A percentile compares a stretch with the other conserved stretches of the same genome.
These are phyloP conservation scores for Musa beccarii DNA, from an alignment of 176 grass and related monocot genomes.

Conservation along the genomic window DNA sequence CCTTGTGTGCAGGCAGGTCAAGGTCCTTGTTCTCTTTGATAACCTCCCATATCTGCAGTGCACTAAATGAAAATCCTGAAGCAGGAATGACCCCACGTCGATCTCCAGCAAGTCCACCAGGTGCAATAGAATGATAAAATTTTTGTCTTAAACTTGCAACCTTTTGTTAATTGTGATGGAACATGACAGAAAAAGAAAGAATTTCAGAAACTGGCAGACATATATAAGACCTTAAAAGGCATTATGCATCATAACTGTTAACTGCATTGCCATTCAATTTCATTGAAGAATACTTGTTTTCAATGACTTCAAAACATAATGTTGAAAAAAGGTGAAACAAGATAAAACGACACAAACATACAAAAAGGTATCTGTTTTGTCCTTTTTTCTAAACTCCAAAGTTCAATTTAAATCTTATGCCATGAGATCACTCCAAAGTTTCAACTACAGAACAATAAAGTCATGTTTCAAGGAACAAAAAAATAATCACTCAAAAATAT, in stretches of 20 bases:
- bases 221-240: not conserved
- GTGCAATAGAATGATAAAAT: conserved; percentile 92
- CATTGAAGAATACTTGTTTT: not conserved
- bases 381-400: not conserved
- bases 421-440: not conserved
- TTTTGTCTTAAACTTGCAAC: conserved; percentile 79
- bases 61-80: conserved; percentile 94
- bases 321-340: not conserved
- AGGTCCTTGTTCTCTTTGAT: conserved; percentile 99
- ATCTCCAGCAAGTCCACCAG: conserved; percentile 96
- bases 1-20: conserved; percentile 97
- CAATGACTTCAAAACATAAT: not conserved
- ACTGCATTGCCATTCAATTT: not conserved
- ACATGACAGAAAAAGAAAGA: not conserved
- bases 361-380: not conserved
- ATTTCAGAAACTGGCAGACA: not conserved
- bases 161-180: conserved; percentile 34
- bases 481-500: not conserved
- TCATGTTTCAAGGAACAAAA: not conserved
- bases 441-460: not conserved
- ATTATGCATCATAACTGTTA: not conserved
- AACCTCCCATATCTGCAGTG: conserved; percentile 92
- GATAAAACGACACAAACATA: not conserved
- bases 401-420: not conserved
- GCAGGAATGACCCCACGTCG: conserved; percentile 83